phyloP scores from a whole-genome alignment of 768 basidiomycete species.

The Neoboletus brunneissimus region DNA sequence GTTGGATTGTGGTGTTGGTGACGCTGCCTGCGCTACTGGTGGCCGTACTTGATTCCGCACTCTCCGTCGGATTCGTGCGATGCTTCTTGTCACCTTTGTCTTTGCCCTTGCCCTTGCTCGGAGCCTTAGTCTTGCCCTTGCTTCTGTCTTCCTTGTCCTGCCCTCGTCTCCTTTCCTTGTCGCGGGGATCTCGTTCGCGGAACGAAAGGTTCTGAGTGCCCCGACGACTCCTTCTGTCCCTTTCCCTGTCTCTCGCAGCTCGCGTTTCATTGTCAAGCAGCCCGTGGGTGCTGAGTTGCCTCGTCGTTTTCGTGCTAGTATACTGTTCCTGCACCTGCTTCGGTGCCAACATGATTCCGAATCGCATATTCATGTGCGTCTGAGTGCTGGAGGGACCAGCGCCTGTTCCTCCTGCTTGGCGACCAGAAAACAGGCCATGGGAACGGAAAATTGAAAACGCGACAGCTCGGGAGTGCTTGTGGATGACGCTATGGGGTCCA shows the following conservation, averaged over 20 bases:
- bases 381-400: slow-evolving; percentile 8
- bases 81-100: slow-evolving; percentile 31
- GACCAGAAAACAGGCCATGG: slow-evolving; percentile 35
- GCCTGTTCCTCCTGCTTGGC: slow-evolving; percentile 9
- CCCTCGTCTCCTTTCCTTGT: slow-evolving; percentile 23
- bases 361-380: slow-evolving; percentile 29
- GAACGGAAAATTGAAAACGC: slow-evolving; percentile 79
- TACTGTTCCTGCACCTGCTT: slow-evolving; percentile 76
- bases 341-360: slow-evolving; percentile 62
- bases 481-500: slow-evolving; percentile 67
- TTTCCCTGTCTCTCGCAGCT: slow-evolving; percentile 20
- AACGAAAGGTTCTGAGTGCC: slow-evolving; percentile 11
- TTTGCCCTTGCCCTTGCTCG: slow-evolving; percentile 33
- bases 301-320: slow-evolving; percentile 72
- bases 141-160: slow-evolving; percentile 19
- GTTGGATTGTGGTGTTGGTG: slow-evolving; percentile 3
- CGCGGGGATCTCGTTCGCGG: slow-evolving; percentile 20
- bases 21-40: slow-evolving; percentile 33
- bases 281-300: slow-evolving; percentile 65
- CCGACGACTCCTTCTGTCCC: slow-evolving; percentile 14
- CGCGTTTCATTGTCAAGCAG: slow-evolving; percentile 48
- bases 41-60: slow-evolving; percentile 30
- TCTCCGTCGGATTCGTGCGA: slow-evolving; percentile 28
- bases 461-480: slow-evolving; percentile 76
- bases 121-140: slow-evolving; percentile 16